Conservation (phyloP, 139 green algal genomes). For the Tetradesmus obliquus region DNA sequence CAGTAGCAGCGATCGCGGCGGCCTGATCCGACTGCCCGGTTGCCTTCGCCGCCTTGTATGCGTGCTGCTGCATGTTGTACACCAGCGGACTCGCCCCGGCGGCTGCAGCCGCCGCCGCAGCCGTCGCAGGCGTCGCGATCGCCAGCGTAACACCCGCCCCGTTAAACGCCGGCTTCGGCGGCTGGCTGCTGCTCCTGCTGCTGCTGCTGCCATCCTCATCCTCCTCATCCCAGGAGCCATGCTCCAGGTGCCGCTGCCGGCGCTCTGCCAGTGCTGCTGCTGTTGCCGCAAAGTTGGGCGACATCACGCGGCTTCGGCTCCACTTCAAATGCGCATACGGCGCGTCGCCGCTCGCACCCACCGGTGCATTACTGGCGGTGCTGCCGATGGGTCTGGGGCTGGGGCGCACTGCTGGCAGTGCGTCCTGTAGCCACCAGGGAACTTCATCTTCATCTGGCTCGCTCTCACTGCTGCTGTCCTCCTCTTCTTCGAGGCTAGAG, state of each 20-base stretch:
- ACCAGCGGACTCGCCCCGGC: conserved; percentile 2
- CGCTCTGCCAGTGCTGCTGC: conserved; percentile 12
- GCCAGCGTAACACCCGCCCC: conserved; percentile 22
- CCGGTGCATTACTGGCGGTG: neutral
- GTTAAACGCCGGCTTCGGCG: neutral
- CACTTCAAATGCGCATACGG: conserved; percentile 15
- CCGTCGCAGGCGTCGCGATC: neutral
- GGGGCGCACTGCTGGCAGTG: neutral
- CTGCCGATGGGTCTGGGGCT: neutral
- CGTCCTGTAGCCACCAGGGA: conserved; percentile 22
- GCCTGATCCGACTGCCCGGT: conserved; percentile 26
- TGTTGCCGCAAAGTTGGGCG: neutral
- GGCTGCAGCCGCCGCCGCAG: conserved; percentile 16
- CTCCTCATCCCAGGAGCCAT: neutral
- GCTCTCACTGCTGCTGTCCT: conserved; percentile 2
- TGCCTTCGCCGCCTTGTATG: conserved; percentile 20
- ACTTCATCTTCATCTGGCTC: conserved; percentile 30
- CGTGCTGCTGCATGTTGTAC: conserved; percentile 36
- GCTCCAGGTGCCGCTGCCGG: neutral
- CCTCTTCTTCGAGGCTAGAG: neutral
- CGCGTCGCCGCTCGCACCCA: neutral
- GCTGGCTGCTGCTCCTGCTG: neutral
- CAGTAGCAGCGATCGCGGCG: conserved; percentile 39
- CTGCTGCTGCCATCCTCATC: conserved; percentile 11
- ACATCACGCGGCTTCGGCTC: conserved; percentile 14